phyloP scores from a whole-genome alignment of 2,329 filamentous ascomycete species.

The Fusarium praegraminearum region DNA sequence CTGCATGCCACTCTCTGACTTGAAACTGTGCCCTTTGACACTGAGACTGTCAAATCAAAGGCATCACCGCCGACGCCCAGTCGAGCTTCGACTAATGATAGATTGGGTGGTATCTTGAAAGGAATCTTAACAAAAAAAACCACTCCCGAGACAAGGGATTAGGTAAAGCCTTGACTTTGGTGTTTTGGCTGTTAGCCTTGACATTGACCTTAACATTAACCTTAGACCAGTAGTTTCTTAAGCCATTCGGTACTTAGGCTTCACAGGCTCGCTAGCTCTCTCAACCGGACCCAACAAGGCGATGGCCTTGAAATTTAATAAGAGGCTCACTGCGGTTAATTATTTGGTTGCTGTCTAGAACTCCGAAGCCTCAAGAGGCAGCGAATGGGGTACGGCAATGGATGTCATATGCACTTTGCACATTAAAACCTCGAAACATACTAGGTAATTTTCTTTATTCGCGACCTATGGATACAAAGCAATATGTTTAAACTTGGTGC shows the following conservation, averaged over 20 bases:
- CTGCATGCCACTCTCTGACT: slow-evolving; percentile 25
- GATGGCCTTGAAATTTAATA: not conserved
- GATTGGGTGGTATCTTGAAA: not conserved
- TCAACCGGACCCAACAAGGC: not conserved
- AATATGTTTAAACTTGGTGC: not conserved
- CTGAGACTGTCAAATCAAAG: slow-evolving; percentile 2
- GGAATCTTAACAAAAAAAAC: slow-evolving; percentile 1
- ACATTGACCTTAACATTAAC: not conserved
- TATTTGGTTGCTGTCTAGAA: too few species aligned
- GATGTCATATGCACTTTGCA: not conserved
- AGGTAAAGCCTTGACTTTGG: slow-evolving; percentile 7
- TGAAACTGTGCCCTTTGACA: not conserved
- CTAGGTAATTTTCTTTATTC: slow-evolving; percentile 1
- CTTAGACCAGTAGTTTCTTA: slow-evolving; percentile 22
- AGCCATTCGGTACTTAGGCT: slow-evolving; percentile 14
- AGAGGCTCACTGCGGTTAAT: too few species aligned
- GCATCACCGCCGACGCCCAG: not conserved
- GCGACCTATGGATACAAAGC: not conserved
- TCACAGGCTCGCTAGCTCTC: not conserved
- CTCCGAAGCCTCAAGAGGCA: not conserved
- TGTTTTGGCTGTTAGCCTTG: slow-evolving; percentile 1
- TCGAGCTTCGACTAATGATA: not conserved
- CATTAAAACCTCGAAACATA: not conserved
- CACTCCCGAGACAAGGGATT: slow-evolving; percentile 22
- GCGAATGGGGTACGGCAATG: not conserved